phyloP scores from a whole-genome alignment of 495 filamentous ascomycete species.

The Clohesyomyces aquaticus region DNA sequence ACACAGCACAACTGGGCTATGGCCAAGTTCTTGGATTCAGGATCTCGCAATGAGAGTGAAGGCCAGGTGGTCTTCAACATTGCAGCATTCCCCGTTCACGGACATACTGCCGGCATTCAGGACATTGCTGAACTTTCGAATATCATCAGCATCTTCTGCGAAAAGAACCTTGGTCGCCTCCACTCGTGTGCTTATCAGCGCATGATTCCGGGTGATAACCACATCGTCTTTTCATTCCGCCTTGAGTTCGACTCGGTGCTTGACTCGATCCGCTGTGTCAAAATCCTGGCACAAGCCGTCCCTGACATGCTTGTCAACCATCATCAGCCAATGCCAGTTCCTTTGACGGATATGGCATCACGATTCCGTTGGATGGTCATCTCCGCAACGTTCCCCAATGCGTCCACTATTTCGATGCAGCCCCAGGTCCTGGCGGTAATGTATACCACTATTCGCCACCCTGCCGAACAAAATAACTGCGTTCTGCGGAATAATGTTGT shows the following conservation, averaged over 20 bases:
- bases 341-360: too few relatives aligned
- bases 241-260: conserved; percentile 30
- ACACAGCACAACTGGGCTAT: not conserved
- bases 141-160: not conserved
- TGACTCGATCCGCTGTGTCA: conserved; percentile 12
- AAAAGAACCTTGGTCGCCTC: not conserved
- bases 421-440: not conserved
- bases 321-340: not conserved
- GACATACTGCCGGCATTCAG: not conserved
- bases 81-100: not conserved
- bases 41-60: not conserved
- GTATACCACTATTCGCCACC: conserved; percentile 1
- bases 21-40: not conserved
- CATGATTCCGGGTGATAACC: not conserved
- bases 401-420: not conserved
- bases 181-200: conserved; percentile 8
- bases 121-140: not conserved
- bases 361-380: not conserved
- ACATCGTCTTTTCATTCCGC: conserved; percentile 10
- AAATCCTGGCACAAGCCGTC: not conserved
- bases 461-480: conserved; percentile 24
- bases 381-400: not conserved
- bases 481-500: conserved; percentile 24
- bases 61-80: not conserved
- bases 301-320: not conserved